These are phyloP conservation scores for Circinella umbellata DNA, from an alignment of 371 early-diverging fungal species.

Conservation along the genomic window DNA sequence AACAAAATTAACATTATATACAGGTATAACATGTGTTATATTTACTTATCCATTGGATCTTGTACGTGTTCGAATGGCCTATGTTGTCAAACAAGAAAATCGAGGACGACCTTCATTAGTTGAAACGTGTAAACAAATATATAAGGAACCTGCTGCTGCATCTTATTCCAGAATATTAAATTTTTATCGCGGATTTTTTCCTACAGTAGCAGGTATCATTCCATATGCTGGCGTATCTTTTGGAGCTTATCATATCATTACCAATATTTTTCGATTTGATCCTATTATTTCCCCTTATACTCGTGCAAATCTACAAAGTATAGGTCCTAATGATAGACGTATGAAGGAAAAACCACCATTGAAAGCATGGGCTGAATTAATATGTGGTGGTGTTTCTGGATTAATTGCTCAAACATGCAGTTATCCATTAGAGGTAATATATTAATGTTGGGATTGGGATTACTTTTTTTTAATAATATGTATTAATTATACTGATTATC, in stretches of 20 bases:
- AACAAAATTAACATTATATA: too few species aligned
- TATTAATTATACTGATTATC: not conserved
- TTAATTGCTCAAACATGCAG: slow-evolving; percentile 85
- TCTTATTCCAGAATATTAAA: slow-evolving; percentile 55
- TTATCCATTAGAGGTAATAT: slow-evolving; percentile 93
- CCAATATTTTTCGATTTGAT: slow-evolving; percentile 58
- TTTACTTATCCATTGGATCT: slow-evolving; percentile 95
- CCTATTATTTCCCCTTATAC: slow-evolving; percentile 38
- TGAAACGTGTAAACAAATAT: slow-evolving; percentile 51
- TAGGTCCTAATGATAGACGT: slow-evolving; percentile 32
- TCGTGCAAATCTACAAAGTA: slow-evolving; percentile 24
- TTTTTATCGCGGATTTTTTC: slow-evolving; percentile 93
- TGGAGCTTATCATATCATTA: slow-evolving; percentile 72
- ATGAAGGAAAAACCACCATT: slow-evolving; percentile 46
- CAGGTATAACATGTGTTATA: slow-evolving; percentile 89
- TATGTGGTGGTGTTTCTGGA: slow-evolving; percentile 87
- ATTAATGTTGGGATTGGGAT: slow-evolving; percentile 5
- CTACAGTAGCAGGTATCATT: slow-evolving; percentile 92
- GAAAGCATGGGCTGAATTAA: slow-evolving; percentile 77
- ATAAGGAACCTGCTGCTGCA: slow-evolving; percentile 58
- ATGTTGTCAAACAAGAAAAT: slow-evolving; percentile 61
- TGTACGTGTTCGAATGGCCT: slow-evolving; percentile 93
- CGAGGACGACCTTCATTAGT: slow-evolving; percentile 39
- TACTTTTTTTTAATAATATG: too few species aligned
- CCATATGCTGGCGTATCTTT: slow-evolving; percentile 97